Evolutionary conservation across 495 filamentous ascomycete species (phyloP), one percentile per base, ranked within the genome.

Genomic region (Neurospora intermedia): DNA sequence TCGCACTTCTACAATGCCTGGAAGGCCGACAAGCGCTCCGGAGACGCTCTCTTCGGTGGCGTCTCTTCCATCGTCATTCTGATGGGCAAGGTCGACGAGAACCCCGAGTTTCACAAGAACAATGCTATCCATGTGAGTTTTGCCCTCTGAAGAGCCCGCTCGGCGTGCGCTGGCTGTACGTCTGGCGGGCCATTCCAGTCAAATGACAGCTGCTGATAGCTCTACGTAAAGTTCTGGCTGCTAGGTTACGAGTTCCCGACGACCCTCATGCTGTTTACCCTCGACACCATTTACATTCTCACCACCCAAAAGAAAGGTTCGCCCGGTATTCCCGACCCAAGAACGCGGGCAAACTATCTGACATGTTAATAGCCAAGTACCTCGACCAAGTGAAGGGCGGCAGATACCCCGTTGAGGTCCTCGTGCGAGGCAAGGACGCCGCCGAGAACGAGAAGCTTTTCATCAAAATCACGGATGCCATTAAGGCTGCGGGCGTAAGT

Each of bases 241-340:
- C 88, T 99, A 73, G 96, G 96, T 75, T 99, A 98, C 86, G 96
- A 99, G 80, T 99, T 99, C 77, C 96, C 96, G 59, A 93, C 96
- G 16, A 98, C 96, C 0, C 86, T 98, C 48, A 91, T 99, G 82
- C 86, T 99, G 62, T 87, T 98, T 77, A 98, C 96, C 11, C 88
- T 89, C 70, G 96, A 98, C 71, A 87, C 88, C 71, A 84, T 98
- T 74, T 95, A 94, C 80, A 89, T 98, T 70, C 90, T 98, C 71
- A 98, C 96, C 3, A 98, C 96, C 13, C 90, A 93, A 23, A 99
- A 99, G 84, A 99, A 99, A 89, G 94, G 94, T 96, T 79, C 73
- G 81, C 20, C 40, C 15, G 6, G 11, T 43, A 18, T 42, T 5
- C 20, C 20, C 35, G 23, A 23, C 3, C 69, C 45, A 13, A 10